phyloP scores from a whole-genome alignment of 73 alveolate species.

The Diophrys appendiculata region DNA sequence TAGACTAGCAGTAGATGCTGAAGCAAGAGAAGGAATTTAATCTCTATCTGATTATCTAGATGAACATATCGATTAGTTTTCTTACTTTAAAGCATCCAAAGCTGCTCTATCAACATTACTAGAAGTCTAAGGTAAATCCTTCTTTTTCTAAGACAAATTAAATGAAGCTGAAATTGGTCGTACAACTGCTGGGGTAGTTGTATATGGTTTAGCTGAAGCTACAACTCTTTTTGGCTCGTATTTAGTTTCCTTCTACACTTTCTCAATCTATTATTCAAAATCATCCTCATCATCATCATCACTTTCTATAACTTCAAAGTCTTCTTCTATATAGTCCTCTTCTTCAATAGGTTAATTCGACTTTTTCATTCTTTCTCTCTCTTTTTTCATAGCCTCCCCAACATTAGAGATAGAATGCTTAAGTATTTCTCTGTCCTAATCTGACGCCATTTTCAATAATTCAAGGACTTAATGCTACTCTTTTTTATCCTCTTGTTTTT shows the following conservation, averaged over 20 bases:
- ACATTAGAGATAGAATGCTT: slow-evolving; percentile 19
- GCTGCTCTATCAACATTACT: background rate
- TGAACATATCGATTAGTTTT: too few species aligned
- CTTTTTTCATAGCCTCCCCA: slow-evolving; percentile 30
- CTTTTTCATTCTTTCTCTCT: background rate
- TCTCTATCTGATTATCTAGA: too few species aligned
- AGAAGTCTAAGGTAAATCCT: background rate
- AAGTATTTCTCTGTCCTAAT: slow-evolving; percentile 12
- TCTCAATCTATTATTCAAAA: slow-evolving; percentile 53
- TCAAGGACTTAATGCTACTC: too few species aligned
- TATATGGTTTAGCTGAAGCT: slow-evolving; percentile 17
- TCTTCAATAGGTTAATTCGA: slow-evolving; percentile 4
- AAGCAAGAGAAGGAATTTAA: too few species aligned
- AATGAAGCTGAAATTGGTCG: slow-evolving; percentile 58
- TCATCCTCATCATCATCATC: slow-evolving; percentile 51
- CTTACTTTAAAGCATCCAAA: slow-evolving; percentile 9
- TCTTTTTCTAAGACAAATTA: background rate
- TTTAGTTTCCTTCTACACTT: background rate
- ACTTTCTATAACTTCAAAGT: slow-evolving; percentile 25
- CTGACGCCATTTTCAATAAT: slow-evolving; percentile 5
- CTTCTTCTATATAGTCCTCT: slow-evolving; percentile 53
- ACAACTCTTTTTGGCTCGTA: slow-evolving; percentile 10
- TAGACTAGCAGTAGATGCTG: too few species aligned
- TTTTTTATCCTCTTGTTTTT: slow-evolving; percentile 21
- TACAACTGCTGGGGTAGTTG: slow-evolving; percentile 3